Base-by-base conservation (phyloP, 2,329 filamentous ascomycete species). In the Aspergillus hortae region DNA sequence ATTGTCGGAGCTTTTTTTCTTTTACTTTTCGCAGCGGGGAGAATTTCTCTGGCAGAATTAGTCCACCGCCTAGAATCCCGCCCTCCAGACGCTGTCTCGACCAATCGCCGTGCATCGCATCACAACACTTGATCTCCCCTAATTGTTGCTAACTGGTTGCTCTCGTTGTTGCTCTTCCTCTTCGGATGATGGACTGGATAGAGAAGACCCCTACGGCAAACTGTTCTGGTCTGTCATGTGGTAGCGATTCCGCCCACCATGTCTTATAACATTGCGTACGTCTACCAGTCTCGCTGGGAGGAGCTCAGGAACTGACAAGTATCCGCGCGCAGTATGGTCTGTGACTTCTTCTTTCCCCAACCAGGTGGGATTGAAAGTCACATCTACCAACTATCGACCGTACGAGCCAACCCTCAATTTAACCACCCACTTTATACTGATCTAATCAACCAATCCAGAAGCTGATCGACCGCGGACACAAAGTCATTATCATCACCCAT, bases 341-440 rank as follows among this genome's bases (percentile, higher is more conserved):
- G 92, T 82, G 94, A 99, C 79, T 96, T 95, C 81, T 99, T 99
- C 85, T 99, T 95, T 69, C 94, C 94, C 12, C 92, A 97, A 67
- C 92, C 94, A 48, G 92, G 94, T 67, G 94, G 94, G 63, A 85
- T 99, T 59, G 94, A 99, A 77, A 95, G 90, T 72, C 94, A 99
- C 74, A 97, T 99, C 64, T 99, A 99, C 77, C 94, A 99, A 73
- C 80, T 99, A 38, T 94, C 92, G 27, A 90, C 88, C 52, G 81
- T 38, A 38, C 14, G 35, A n/a, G 12, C 35, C 35, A 30, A 9
- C 10, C 6, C 27, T 11, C 11, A 38, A 73, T 80, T 94, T 92
- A 30, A 90, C 88, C 52, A 81, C 32, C 54, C 19, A 48, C 46
- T 11, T 30, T 14, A 38, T 50, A 14, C n/a, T 35, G 43, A 41